Conservation (phyloP, 352 stramenopile species). For the Pythium aphanidermatum region DNA sequence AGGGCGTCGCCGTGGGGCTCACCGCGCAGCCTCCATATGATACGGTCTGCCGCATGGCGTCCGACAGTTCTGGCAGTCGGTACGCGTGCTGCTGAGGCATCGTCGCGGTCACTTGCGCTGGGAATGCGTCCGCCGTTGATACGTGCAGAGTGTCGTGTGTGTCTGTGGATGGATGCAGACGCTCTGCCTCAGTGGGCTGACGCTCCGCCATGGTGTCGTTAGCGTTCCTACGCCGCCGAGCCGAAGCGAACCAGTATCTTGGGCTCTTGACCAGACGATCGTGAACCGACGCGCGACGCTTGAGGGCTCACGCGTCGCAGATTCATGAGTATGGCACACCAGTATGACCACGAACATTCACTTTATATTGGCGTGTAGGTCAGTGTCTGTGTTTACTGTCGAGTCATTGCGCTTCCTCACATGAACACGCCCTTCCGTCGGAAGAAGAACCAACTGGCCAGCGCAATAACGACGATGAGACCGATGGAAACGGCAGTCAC, state of each 20-base stretch:
- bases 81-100: constrained; percentile 8
- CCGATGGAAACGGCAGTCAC: constrained; percentile 37
- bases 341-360: too few relatives aligned
- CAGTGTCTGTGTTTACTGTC: too few relatives aligned
- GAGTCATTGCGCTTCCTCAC: neutral
- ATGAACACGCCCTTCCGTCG: constrained; percentile 44
- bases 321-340: too few relatives aligned
- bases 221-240: too few relatives aligned
- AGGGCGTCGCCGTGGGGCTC: constrained; percentile 16
- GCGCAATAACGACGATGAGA: constrained; percentile 39
- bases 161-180: constrained; percentile 24
- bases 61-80: constrained; percentile 15
- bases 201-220: constrained; percentile 37
- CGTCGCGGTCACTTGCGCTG: neutral
- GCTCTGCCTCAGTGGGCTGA: constrained; percentile 39
- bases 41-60: constrained; percentile 23
- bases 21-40: constrained; percentile 21
- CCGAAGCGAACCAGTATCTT: too few relatives aligned
- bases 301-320: too few relatives aligned
- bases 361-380: too few relatives aligned
- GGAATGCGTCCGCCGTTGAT: neutral
- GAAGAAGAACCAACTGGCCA: constrained; percentile 50
- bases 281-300: too few relatives aligned
- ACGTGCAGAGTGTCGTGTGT: too few relatives aligned
- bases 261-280: too few relatives aligned